Conservation (phyloP, 2,329 filamentous ascomycete species). For the Epichloe baconii region DNA sequence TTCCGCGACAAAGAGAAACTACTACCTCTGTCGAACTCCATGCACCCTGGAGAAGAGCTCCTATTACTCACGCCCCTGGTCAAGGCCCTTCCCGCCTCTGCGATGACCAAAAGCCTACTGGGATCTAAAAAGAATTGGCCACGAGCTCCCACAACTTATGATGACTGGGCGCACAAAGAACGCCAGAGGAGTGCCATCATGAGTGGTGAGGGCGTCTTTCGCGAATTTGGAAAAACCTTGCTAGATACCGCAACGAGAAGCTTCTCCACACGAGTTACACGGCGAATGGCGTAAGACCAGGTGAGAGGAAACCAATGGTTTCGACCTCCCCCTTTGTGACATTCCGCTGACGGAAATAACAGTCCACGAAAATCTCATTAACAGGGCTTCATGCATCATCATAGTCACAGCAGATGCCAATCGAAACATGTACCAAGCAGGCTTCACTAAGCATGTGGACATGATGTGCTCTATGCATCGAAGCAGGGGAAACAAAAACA, state of each 20-base stretch:
- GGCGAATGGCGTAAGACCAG: constrained; percentile 75
- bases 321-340: background rate
- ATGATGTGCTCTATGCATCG: constrained; percentile 86
- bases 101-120: constrained; percentile 59
- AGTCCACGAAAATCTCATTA: constrained; percentile 86
- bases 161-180: constrained; percentile 44
- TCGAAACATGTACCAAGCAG: constrained; percentile 82
- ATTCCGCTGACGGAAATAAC: constrained; percentile 4
- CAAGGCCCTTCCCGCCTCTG: constrained; percentile 83
- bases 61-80: constrained; percentile 78
- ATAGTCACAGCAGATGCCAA: constrained; percentile 90
- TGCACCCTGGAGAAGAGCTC: constrained; percentile 80
- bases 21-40: constrained; percentile 66
- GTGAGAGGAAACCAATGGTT: constrained; percentile 17
- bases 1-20: constrained; percentile 80
- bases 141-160: constrained; percentile 29
- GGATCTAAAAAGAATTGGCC: constrained; percentile 35
- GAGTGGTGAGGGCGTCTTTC: constrained; percentile 87
- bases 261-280: constrained; percentile 92
- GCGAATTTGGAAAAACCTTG: constrained; percentile 78
- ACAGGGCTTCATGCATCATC: constrained; percentile 75
- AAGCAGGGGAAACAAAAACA: constrained; percentile 74
- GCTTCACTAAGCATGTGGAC: constrained; percentile 89
- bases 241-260: constrained; percentile 71
- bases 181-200: constrained; percentile 52